phyloP scores from a whole-genome alignment of 2,329 filamentous ascomycete species.

The Xenoacremonium recifei region DNA sequence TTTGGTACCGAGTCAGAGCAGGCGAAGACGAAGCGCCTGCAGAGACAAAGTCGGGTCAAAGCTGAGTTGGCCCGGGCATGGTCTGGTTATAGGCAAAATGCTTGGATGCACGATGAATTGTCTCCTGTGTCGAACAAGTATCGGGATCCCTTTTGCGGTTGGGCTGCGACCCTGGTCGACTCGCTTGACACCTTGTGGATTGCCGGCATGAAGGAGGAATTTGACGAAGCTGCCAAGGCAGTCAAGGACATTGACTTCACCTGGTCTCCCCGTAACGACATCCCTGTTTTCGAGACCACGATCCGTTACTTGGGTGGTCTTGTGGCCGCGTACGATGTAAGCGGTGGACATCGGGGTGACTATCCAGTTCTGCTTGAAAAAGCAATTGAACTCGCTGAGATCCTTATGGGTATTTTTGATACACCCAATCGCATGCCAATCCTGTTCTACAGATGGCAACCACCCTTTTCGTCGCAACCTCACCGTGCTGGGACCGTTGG shows the following conservation, averaged over 20 bases:
- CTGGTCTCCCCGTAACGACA: slow-evolving; percentile 60
- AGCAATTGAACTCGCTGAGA: slow-evolving; percentile 74
- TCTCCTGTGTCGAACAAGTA: slow-evolving; percentile 65
- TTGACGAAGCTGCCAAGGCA: slow-evolving; percentile 71
- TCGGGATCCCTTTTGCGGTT: slow-evolving; percentile 84
- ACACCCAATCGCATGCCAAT: slow-evolving; percentile 93
- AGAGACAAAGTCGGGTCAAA: slow-evolving; percentile 66
- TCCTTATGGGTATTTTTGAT: slow-evolving; percentile 81
- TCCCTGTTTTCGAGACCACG: slow-evolving; percentile 90
- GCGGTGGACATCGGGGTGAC: slow-evolving; percentile 52
- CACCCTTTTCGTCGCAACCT: slow-evolving; percentile 59
- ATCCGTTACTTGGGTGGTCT: slow-evolving; percentile 90
- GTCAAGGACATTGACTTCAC: slow-evolving; percentile 82
- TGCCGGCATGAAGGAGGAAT: slow-evolving; percentile 75
- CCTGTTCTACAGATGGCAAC: slow-evolving; percentile 76
- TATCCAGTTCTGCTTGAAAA: slow-evolving; percentile 73
- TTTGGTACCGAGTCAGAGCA: slow-evolving; percentile 66
- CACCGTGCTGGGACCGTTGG: slow-evolving; percentile 60
- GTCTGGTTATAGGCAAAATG: slow-evolving; percentile 75
- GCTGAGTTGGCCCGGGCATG: slow-evolving; percentile 76
- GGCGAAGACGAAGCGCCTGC: slow-evolving; percentile 60
- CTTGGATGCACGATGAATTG: slow-evolving; percentile 86
- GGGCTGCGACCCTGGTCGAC: slow-evolving; percentile 87
- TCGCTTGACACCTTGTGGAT: slow-evolving; percentile 83
- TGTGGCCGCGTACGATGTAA: slow-evolving; percentile 83